Evolutionary conservation across 495 filamentous ascomycete genomes (phyloP).

Genomic region (Penicillium steckii): DNA sequence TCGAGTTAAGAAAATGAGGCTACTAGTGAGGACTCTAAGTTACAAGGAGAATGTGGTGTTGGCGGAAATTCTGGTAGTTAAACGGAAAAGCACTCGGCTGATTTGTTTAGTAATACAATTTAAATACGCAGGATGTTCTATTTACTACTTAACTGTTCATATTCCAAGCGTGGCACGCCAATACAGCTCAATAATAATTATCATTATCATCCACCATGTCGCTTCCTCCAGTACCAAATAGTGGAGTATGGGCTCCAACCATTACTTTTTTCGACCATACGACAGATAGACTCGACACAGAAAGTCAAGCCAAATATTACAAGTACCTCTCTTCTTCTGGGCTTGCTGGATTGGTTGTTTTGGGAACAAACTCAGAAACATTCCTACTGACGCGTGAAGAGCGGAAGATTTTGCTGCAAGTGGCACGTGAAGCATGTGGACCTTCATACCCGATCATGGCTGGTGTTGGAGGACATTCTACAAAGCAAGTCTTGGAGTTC

Average conservation of each 20-base stretch:
- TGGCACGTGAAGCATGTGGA: constrained; percentile 52
- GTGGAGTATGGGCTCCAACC: constrained; percentile 19
- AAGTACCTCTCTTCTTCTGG: constrained; percentile 53
- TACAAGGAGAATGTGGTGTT: too few species aligned
- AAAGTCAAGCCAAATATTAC: constrained; percentile 52
- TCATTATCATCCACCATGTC: too few species aligned
- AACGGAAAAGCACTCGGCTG: too few species aligned
- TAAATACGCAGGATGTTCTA: too few species aligned
- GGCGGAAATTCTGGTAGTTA: too few species aligned
- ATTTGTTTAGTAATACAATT: too few species aligned
- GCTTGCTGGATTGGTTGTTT: constrained; percentile 57
- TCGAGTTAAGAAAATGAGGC: too few species aligned
- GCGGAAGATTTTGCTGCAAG: constrained; percentile 46
- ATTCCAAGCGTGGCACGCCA: too few species aligned
- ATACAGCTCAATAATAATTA: too few species aligned
- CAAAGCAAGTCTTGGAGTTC: constrained; percentile 58
- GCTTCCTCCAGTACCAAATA: constrained; percentile 17
- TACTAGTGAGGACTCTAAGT: too few species aligned
- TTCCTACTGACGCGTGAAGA: constrained; percentile 64
- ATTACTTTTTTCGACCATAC: constrained; percentile 53
- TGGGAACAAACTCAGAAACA: constrained; percentile 66
- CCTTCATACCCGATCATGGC: constrained; percentile 58
- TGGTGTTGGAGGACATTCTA: constrained; percentile 63
- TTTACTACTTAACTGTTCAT: too few species aligned
- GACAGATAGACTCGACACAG: constrained; percentile 50